A percentile compares a stretch with the other conserved stretches of the same genome.
phyloP scores from a whole-genome alignment of 2,329 filamentous ascomycete genomes.

The Calonectria leucothoes region DNA sequence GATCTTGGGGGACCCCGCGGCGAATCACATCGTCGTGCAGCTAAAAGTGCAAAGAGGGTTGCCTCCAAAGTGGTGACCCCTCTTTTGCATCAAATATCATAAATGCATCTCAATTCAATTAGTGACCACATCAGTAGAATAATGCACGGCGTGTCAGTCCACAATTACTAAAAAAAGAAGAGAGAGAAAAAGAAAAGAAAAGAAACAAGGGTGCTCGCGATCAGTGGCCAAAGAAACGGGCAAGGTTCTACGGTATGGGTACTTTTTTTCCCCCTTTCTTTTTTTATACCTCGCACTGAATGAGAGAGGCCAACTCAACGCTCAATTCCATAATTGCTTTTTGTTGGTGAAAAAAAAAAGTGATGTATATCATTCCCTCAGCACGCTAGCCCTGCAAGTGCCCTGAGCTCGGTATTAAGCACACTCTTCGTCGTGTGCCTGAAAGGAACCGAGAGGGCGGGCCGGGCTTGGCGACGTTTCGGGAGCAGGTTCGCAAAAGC shows the following conservation, averaged over 20 bases:
- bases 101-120: background rate
- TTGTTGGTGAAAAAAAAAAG: background rate
- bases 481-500: background rate
- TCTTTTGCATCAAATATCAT: background rate
- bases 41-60: background rate
- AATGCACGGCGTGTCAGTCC: background rate
- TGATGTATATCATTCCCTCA: background rate
- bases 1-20: background rate
- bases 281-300: background rate
- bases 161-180: background rate
- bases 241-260: background rate
- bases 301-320: background rate
- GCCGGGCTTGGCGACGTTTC: conserved; percentile 2
- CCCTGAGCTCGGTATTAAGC: background rate
- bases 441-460: conserved; percentile 6
- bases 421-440: background rate
- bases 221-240: background rate
- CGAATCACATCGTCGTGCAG: background rate
- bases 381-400: background rate
- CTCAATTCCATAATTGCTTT: background rate
- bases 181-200: too few relatives aligned
- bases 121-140: background rate
- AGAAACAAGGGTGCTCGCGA: too few relatives aligned
- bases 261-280: background rate
- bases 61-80: background rate